A percentile compares a stretch with the other conserved stretches of the same genome.
Evolutionary conservation across 805 yeast species (phyloP).

Genomic region (Grigorovia humatica): DNA sequence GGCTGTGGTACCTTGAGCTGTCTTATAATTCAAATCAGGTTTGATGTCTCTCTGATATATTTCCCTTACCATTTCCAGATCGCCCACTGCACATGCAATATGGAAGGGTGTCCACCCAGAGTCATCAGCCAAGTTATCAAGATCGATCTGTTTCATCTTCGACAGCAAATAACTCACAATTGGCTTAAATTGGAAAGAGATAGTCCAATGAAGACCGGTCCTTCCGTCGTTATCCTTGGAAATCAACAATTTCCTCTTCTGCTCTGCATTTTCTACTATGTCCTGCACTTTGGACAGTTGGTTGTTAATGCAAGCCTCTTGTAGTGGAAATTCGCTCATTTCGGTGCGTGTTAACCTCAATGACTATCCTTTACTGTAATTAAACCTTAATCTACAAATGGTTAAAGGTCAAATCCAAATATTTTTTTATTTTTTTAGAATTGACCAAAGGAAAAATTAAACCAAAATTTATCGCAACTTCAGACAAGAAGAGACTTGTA

Average conservation of each 20-base stretch:
- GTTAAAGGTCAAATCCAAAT: background rate
- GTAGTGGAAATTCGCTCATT: conserved; percentile 29
- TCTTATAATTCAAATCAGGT: conserved; percentile 52
- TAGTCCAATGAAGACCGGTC: conserved; percentile 85
- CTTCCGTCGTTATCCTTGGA: conserved; percentile 62
- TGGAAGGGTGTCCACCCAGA: conserved; percentile 88
- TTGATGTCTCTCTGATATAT: conserved; percentile 40
- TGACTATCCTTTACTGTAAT: no score
- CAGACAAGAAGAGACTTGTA: background rate
- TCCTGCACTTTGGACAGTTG: conserved; percentile 42
- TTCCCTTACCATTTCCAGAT: conserved; percentile 38
- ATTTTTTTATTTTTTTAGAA: background rate
- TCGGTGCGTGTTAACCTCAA: background rate
- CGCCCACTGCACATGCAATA: conserved; percentile 70
- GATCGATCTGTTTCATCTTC: conserved; percentile 34
- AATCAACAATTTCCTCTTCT: conserved; percentile 28
- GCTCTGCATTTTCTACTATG: conserved; percentile 41
- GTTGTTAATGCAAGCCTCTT: conserved; percentile 59
- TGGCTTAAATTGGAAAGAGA: conserved; percentile 46
- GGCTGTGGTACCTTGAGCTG: conserved; percentile 63
- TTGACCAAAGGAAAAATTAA: background rate
- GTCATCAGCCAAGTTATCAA: conserved; percentile 60
- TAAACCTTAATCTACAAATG: background rate
- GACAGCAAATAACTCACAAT: conserved; percentile 36
- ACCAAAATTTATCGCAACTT: background rate